Base-by-base conservation (phyloP, 2,329 filamentous ascomycete species). In the Fusarium anguioides region DNA sequence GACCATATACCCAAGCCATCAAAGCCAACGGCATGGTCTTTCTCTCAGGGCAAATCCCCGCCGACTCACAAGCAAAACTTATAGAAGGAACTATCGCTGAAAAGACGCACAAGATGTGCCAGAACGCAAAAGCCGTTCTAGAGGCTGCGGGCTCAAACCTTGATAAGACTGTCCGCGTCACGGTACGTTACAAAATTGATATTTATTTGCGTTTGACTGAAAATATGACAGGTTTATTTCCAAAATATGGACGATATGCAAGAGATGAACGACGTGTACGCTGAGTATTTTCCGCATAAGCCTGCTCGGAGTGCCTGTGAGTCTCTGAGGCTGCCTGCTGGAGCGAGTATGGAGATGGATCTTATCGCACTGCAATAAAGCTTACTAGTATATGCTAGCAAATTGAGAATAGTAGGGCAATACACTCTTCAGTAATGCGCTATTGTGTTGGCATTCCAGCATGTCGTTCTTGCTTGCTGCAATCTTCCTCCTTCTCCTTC, bases 1-100 rank as follows among this genome's bases (percentile, higher is more conserved):
- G 63, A 8, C 56, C 56, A 18, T 68, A 60, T 9, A 64, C 66
- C 4, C 68, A 69, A 27, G 68, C 68, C 8, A 59, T 71, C 41
- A 71, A 71, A 21, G 65, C 68, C 23, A 69, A 69, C 35, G 62
- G 86, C 54, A 83, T 89, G 61, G 83, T 92, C n/a, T 92, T 87
- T 78, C 84, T 90, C 71, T 91, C 89, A 0, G 90, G 90, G 59
- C 87, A 90, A 69, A 89, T 92, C 63, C 89, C 89, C 50, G 87
- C 86, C 58, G 86, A 90, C 73, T 80, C 80, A 69, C 76, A 8
- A 87, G 86, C 58, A 84, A 85, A 27, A 55, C 80, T 91, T 42
- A 81, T 90, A 65, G 80, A 86, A 36, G 89, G 89, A 20, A 85
- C 80, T 72, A 86, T 92, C 66, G 83, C 68, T 3, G 65, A 71